Conservation (phyloP, 1,139 yeast species). For the Taphrina wiesneri region DNA sequence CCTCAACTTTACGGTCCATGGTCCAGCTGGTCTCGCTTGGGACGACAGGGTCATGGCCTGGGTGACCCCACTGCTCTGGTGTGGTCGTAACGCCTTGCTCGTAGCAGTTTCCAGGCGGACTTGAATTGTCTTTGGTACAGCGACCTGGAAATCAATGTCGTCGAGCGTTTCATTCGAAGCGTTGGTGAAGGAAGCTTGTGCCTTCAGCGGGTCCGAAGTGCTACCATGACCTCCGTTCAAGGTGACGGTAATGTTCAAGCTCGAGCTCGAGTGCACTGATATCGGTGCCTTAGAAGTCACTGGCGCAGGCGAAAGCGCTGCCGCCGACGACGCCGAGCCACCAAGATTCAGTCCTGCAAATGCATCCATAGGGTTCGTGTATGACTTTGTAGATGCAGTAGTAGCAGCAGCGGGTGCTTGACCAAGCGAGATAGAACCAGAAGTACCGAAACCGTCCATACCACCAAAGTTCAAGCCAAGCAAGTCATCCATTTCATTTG, state of each 20-base stretch:
- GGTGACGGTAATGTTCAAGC: constrained; percentile 5
- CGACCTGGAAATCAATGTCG: constrained; percentile 67
- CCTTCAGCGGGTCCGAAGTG: constrained; percentile 33
- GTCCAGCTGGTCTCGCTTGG: constrained; percentile 52
- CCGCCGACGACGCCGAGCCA: not conserved
- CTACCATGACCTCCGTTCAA: constrained; percentile 12
- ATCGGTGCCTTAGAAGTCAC: not conserved
- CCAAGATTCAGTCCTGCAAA: constrained; percentile 25
- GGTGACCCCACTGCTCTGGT: constrained; percentile 56
- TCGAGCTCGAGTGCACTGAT: not conserved
- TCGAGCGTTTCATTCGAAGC: constrained; percentile 50
- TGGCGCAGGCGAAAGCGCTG: not conserved
- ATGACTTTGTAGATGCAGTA: not conserved
- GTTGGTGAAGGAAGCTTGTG: constrained; percentile 46
- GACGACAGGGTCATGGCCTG: constrained; percentile 58
- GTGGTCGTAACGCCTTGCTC: constrained; percentile 56
- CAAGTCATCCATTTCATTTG: constrained; percentile 30
- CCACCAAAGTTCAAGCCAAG: constrained; percentile 30
- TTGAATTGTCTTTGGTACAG: constrained; percentile 75
- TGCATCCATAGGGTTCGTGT: constrained; percentile 19
- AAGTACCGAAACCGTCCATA: constrained; percentile 25
- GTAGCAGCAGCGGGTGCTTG: not conserved
- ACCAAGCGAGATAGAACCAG: constrained; percentile 30
- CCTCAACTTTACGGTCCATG: constrained; percentile 60
- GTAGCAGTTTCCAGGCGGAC: constrained; percentile 72